phyloP scores from a whole-genome alignment of 2,329 filamentous ascomycete genomes.

The Aspergillus quadrilineatus region DNA sequence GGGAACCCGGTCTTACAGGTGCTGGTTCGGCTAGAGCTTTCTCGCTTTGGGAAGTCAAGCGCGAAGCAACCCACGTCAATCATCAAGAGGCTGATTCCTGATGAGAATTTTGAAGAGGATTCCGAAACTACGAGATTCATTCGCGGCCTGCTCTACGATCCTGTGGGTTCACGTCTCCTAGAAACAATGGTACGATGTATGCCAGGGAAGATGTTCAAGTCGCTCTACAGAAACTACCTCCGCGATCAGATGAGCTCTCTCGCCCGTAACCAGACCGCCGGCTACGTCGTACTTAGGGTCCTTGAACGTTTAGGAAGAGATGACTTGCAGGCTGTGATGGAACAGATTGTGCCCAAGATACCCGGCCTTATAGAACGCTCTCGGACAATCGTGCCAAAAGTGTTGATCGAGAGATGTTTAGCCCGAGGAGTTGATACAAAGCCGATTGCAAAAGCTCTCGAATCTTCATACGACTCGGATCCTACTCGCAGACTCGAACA shows the following conservation, averaged over 20 bases:
- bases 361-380: constrained; percentile 70
- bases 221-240: constrained; percentile 76
- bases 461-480: constrained; percentile 57
- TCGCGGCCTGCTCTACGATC: constrained; percentile 83
- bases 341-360: constrained; percentile 71
- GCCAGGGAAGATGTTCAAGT: constrained; percentile 88
- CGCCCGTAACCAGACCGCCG: constrained; percentile 84
- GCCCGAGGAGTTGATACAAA: constrained; percentile 62
- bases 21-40: constrained; percentile 80
- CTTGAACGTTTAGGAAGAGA: constrained; percentile 83
- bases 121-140: constrained; percentile 77
- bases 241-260: constrained; percentile 75
- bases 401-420: constrained; percentile 77
- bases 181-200: constrained; percentile 80
- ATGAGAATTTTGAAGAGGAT: constrained; percentile 70
- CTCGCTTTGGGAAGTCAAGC: constrained; percentile 66
- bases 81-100: constrained; percentile 74
- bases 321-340: constrained; percentile 72
- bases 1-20: constrained; percentile 93
- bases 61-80: constrained; percentile 67
- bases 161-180: constrained; percentile 83
- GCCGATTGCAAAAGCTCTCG: constrained; percentile 57
- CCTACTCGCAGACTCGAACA: constrained; percentile 54
- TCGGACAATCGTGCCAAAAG: constrained; percentile 75
- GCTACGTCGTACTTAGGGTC: constrained; percentile 80